Percentiles rank a stretch among this genome's conserved stretches.
These are phyloP conservation scores for Lachancea fermentati DNA, from an alignment of 805 yeast genomes.

Conservation along the genomic window DNA sequence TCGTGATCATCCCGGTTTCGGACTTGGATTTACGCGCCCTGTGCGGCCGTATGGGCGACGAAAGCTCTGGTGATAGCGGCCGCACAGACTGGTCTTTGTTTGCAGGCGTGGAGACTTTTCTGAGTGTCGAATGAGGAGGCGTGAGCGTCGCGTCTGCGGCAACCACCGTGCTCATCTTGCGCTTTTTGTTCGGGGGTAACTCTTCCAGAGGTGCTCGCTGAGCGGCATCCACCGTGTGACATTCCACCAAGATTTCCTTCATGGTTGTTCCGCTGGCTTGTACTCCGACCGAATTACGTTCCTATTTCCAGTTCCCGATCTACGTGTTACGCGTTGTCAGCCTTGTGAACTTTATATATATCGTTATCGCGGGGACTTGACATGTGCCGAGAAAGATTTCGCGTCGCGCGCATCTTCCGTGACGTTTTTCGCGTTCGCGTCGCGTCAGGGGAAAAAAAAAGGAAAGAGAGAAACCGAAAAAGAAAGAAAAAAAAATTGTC, in stretches of 20 bases:
- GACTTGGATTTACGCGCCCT: slow-evolving; percentile 25
- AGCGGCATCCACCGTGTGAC: not conserved
- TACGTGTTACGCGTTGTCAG: not conserved
- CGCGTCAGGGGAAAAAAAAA: not conserved
- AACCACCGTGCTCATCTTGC: slow-evolving; percentile 1
- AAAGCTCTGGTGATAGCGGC: slow-evolving; percentile 30
- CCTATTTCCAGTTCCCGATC: not conserved
- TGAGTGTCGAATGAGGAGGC: slow-evolving; percentile 28
- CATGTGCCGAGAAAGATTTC: not conserved
- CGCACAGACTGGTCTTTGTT: slow-evolving; percentile 6
- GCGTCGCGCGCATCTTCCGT: not conserved
- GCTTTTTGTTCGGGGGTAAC: slow-evolving; percentile 3
- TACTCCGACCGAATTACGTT: not conserved
- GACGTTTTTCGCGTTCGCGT: slow-evolving; percentile 3
- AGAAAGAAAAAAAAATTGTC: not conserved
- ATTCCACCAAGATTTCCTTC: slow-evolving; percentile 11
- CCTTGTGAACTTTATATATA: not conserved
- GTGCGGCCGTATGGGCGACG: slow-evolving; percentile 29
- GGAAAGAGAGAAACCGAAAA: not conserved
- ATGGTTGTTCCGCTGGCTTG: not conserved
- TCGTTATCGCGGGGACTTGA: not conserved
- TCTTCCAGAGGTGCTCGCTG: slow-evolving; percentile 5
- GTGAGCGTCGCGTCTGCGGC: slow-evolving; percentile 7
- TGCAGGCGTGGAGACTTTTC: slow-evolving; percentile 10
- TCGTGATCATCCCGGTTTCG: slow-evolving; percentile 7